A percentile compares a stretch with the other conserved stretches of the same genome.
Conservation (phyloP, 768 basidiomycete genomes). For the Paxillus ammoniavirescens region DNA sequence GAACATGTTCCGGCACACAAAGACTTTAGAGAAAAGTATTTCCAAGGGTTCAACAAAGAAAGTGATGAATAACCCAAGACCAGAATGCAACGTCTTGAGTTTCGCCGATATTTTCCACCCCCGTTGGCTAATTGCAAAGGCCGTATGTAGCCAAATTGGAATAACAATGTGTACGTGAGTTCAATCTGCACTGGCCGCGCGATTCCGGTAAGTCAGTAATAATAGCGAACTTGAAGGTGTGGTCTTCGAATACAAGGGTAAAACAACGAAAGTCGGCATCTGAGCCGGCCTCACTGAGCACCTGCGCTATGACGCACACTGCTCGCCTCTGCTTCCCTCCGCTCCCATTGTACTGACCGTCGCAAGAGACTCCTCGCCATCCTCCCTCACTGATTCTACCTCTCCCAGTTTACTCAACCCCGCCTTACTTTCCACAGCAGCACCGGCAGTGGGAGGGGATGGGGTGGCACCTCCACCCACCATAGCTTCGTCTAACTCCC, state of each 20-base stretch:
- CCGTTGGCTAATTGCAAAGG: background rate
- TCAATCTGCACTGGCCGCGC: background rate
- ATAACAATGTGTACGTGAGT: background rate
- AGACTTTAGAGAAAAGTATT: slow-evolving; percentile 87
- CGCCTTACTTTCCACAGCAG: background rate
- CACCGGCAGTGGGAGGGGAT: background rate
- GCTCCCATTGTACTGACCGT: slow-evolving; percentile 18
- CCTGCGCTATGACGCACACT: too few species aligned
- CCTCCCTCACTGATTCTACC: background rate
- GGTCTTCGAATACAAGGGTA: too few species aligned
- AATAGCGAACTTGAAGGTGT: too few species aligned
- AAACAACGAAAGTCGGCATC: too few species aligned
- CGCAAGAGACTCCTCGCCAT: slow-evolving; percentile 35
- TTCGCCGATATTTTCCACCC: background rate
- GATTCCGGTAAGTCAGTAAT: background rate
- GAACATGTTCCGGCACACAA: slow-evolving; percentile 77
- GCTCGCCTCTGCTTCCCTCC: background rate
- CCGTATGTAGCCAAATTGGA: too few species aligned
- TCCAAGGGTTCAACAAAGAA: slow-evolving; percentile 69
- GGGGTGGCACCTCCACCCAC: background rate
- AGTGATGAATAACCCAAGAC: slow-evolving; percentile 3
- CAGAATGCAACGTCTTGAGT: background rate
- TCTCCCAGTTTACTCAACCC: background rate
- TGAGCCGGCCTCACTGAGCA: too few species aligned
- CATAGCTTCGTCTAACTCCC: slow-evolving; percentile 61